Base-by-base conservation (phyloP, 2,329 filamentous ascomycete genomes). In the Aspergillus texensis region DNA sequence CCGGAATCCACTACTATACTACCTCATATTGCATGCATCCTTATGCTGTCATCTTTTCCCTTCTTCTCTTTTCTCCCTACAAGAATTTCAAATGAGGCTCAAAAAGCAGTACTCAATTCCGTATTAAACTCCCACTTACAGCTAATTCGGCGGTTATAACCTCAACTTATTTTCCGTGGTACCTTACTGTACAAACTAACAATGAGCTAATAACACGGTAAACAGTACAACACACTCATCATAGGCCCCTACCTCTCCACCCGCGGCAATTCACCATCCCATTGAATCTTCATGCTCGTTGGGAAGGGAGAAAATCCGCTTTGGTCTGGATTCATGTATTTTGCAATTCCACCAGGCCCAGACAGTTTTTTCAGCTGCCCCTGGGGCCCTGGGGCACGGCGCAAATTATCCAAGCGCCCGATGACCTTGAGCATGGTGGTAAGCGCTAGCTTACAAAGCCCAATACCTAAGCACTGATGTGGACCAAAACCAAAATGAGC, bases 401-500 rank as follows among this genome's bases (percentile, higher is more conserved):
- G 75, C 12, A 81, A 72, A 61, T 80, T 80, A 60, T 78, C 75
- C 60, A 81, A 64, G 43, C 75, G 72, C 19, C 78, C 78, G 36
- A 81, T 71, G 0, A 80, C 75, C 63, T 77, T 78, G 11, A 80
- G 72, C 74, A 79, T 79, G 9, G 77, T 75, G 4, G 78, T 74
- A 46, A 78, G 68, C 34, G 72, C 74, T n/a, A 72, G 57, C 55
- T 75, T 72, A 60, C 73, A 75, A 32, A 77, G 68, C 14, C 65
- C 73, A 16, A 74, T 60, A 4, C 88, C 89, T 0, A 92, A 78
- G 67, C 86, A 89, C 16, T 84, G 79, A 68, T 91, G 87, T 10
- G 88, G 84, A 0, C 89, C 89, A 2, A 83, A 80, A 10, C 86
- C 86, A 67, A 89, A 89, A 74, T 88, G 85, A 62, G 90, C 83